Percentiles rank a stretch among this genome's conserved stretches.
Conservation (phyloP, 352 stramenopile genomes). For the Phytopythium sindhum region DNA sequence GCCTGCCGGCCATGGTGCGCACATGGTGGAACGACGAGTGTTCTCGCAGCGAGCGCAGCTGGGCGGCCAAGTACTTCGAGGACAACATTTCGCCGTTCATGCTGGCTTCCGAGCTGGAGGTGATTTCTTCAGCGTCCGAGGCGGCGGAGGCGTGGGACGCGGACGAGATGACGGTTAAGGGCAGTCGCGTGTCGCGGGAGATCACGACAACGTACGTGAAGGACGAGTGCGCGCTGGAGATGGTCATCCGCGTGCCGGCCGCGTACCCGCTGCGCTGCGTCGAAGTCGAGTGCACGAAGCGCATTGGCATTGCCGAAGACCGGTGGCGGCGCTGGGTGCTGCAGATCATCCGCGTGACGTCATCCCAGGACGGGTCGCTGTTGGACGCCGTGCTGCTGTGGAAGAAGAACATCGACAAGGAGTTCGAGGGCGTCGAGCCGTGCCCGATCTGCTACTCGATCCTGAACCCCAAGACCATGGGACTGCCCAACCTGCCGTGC, state of each 20-base stretch:
- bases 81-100: constrained; percentile 84
- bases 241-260: constrained; percentile 84
- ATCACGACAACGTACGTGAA: constrained; percentile 92
- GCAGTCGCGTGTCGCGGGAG: constrained; percentile 82
- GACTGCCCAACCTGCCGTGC: constrained; percentile 82
- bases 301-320: constrained; percentile 89
- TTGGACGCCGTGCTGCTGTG: constrained; percentile 90
- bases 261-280: constrained; percentile 90
- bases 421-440: constrained; percentile 91
- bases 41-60: constrained; percentile 69
- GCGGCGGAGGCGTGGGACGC: constrained; percentile 54
- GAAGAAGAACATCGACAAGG: constrained; percentile 92
- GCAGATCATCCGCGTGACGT: constrained; percentile 90
- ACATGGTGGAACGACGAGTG: constrained; percentile 91
- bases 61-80: constrained; percentile 87
- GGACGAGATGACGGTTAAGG: constrained; percentile 86
- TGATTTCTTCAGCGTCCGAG: constrained; percentile 64
- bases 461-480: constrained; percentile 89
- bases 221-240: constrained; percentile 90
- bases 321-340: constrained; percentile 91
- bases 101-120: constrained; percentile 65
- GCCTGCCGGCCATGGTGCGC: constrained; percentile 82
- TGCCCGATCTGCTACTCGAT: constrained; percentile 93
- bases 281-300: constrained; percentile 89
- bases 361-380: constrained; percentile 87